Evolutionary conservation across 768 basidiomycete species (phyloP).

Genomic region (Suillus spraguei): DNA sequence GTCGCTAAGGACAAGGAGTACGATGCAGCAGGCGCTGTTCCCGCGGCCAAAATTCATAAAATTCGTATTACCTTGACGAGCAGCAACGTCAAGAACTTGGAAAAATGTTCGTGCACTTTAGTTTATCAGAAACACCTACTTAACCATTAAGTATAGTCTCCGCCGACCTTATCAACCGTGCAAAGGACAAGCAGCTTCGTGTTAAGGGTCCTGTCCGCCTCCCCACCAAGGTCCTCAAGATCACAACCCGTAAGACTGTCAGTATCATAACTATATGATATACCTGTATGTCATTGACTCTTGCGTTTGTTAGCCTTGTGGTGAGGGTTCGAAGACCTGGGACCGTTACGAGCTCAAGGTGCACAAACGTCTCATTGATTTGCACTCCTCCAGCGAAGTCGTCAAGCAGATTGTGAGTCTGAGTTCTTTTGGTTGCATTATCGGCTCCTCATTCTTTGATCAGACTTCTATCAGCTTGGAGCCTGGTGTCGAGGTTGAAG

Average conservation of each 20-base stretch:
- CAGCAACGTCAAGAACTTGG: constrained; percentile 96
- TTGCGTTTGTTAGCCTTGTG: constrained; percentile 73
- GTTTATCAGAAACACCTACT: neutral
- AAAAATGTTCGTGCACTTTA: constrained; percentile 75
- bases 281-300: constrained; percentile 8
- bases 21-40: constrained; percentile 89
- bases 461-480: constrained; percentile 99
- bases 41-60: constrained; percentile 95
- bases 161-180: constrained; percentile 93
- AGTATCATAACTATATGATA: constrained; percentile 31
- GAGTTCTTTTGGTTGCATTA: constrained; percentile 5
- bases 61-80: constrained; percentile 98
- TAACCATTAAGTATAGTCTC: constrained; percentile 72
- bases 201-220: constrained; percentile 99
- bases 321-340: constrained; percentile 99
- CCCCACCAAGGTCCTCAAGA: constrained; percentile 98
- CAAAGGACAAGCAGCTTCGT: constrained; percentile 99
- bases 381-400: constrained; percentile 97
- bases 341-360: constrained; percentile 99
- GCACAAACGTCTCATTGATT: constrained; percentile 99
- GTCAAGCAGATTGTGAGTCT: constrained; percentile 97
- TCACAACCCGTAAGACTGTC: constrained; percentile 99
- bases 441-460: constrained; percentile 13
- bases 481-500: constrained; percentile 98
- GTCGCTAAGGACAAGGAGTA: constrained; percentile 99